These are phyloP conservation scores for Clavispora carvajalis DNA, from an alignment of 805 yeast species.

Conservation along the genomic window DNA sequence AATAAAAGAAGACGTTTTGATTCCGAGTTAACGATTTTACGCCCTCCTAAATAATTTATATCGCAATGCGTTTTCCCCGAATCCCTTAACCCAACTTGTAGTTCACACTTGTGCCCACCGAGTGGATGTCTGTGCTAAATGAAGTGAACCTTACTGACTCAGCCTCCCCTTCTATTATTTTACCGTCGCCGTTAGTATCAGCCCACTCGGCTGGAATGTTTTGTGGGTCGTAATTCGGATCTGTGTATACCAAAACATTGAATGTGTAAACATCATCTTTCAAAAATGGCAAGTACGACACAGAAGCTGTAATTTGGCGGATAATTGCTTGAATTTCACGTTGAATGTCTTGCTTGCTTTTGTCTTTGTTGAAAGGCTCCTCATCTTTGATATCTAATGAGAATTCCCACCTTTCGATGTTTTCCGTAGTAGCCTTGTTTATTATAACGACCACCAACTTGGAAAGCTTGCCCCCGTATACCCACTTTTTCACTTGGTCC, in stretches of 20 bases:
- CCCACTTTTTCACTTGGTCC: constrained; percentile 63
- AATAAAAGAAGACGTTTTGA: constrained; percentile 44
- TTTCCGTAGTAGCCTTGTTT: constrained; percentile 59
- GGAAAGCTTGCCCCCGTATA: constrained; percentile 61
- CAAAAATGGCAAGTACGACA: constrained; percentile 76
- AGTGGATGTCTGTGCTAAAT: constrained; percentile 63
- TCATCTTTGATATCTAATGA: constrained; percentile 43
- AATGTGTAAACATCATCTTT: constrained; percentile 59
- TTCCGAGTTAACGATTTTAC: constrained; percentile 24
- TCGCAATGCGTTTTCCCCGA: not conserved
- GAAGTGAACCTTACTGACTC: constrained; percentile 68
- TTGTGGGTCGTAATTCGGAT: constrained; percentile 43
- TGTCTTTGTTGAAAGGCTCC: constrained; percentile 14
- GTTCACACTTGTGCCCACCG: constrained; percentile 68
- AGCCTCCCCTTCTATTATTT: constrained; percentile 45
- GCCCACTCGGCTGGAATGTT: constrained; percentile 80
- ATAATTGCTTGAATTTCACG: constrained; percentile 79
- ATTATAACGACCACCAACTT: constrained; percentile 70
- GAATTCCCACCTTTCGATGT: constrained; percentile 85
- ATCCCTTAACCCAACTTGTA: constrained; percentile 33
- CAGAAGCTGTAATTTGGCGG: constrained; percentile 84
- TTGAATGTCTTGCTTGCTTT: constrained; percentile 48
- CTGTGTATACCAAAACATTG: constrained; percentile 79
- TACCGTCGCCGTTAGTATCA: constrained; percentile 57
- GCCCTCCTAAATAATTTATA: constrained; percentile 5